Conservation (phyloP, 495 filamentous ascomycete species). For the Aspergillus haitiensis region DNA sequence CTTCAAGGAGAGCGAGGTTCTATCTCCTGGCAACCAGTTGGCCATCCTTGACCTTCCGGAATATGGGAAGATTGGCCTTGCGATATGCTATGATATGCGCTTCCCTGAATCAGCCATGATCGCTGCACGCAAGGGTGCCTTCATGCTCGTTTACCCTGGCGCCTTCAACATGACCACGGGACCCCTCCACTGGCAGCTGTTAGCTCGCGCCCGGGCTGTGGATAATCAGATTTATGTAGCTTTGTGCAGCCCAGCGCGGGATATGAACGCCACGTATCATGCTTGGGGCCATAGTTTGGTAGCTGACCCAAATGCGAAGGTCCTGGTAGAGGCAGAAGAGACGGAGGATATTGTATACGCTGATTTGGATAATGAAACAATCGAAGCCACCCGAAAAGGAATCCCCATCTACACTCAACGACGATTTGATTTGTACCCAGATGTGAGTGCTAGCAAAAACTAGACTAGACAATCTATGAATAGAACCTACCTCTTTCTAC, state of each 20-base stretch:
- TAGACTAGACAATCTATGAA: slow-evolving; percentile 3
- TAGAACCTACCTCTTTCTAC: not conserved
- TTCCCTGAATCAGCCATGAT: slow-evolving; percentile 95
- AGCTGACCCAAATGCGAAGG: slow-evolving; percentile 81
- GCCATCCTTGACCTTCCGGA: slow-evolving; percentile 81
- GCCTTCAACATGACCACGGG: slow-evolving; percentile 96
- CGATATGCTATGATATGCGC: slow-evolving; percentile 96
- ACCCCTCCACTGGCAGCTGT: slow-evolving; percentile 83
- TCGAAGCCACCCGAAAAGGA: slow-evolving; percentile 74
- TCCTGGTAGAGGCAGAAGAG: slow-evolving; percentile 74
- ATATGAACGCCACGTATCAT: slow-evolving; percentile 74
- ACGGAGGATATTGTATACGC: slow-evolving; percentile 73
- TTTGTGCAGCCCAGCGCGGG: slow-evolving; percentile 86
- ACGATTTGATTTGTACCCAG: slow-evolving; percentile 93
- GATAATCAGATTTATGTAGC: slow-evolving; percentile 97
- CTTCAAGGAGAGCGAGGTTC: slow-evolving; percentile 87
- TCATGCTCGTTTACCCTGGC: slow-evolving; percentile 86
- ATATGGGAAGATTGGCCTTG: slow-evolving; percentile 80
- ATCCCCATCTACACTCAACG: slow-evolving; percentile 86
- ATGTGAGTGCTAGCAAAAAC: slow-evolving; percentile 59
- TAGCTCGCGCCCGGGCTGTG: slow-evolving; percentile 78
- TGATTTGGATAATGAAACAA: slow-evolving; percentile 67
- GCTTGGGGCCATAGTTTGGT: slow-evolving; percentile 91
- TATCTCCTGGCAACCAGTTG: slow-evolving; percentile 76
- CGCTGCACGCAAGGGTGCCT: slow-evolving; percentile 78